These are phyloP conservation scores for Paramecium pentaurelia DNA, from an alignment of 73 alveolate species.

Conservation along the genomic window DNA sequence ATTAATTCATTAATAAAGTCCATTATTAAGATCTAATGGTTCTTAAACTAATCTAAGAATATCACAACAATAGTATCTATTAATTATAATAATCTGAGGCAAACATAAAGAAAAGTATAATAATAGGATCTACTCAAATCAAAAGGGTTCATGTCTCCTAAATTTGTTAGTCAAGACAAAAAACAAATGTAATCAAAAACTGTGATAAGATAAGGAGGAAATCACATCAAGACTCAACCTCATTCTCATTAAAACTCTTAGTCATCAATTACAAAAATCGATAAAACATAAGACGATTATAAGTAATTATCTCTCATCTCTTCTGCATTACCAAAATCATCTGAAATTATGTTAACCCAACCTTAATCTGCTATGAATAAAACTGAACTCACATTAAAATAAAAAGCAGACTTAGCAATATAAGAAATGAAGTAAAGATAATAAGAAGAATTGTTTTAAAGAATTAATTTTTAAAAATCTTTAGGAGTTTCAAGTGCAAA, in stretches of 20 bases:
- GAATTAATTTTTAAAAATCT: not conserved
- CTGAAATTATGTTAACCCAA: not conserved
- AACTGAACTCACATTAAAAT: not conserved
- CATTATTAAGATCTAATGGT: not conserved
- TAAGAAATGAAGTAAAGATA: slow-evolving; percentile 10
- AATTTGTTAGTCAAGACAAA: slow-evolving; percentile 27
- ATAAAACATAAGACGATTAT: not conserved
- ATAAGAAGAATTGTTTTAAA: not conserved
- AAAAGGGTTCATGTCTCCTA: slow-evolving; percentile 50
- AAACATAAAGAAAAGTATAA: slow-evolving; percentile 13
- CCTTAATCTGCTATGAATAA: not conserved
- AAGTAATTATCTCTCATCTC: not conserved
- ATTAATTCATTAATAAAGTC: not conserved
- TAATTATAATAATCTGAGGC: not conserved
- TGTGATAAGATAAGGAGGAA: not conserved
- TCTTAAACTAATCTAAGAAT: not conserved
- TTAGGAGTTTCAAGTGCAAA: slow-evolving; percentile 11
- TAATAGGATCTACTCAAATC: not conserved
- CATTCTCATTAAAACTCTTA: slow-evolving; percentile 28
- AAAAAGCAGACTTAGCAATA: slow-evolving; percentile 11
- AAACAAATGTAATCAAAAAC: not conserved
- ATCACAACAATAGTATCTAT: not conserved
- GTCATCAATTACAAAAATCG: not conserved
- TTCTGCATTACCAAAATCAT: not conserved
- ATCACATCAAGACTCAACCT: slow-evolving; percentile 12